Conservation (phyloP, 176 grass and related monocot species). For the Rhipidocladum racemiflorum region DNA sequence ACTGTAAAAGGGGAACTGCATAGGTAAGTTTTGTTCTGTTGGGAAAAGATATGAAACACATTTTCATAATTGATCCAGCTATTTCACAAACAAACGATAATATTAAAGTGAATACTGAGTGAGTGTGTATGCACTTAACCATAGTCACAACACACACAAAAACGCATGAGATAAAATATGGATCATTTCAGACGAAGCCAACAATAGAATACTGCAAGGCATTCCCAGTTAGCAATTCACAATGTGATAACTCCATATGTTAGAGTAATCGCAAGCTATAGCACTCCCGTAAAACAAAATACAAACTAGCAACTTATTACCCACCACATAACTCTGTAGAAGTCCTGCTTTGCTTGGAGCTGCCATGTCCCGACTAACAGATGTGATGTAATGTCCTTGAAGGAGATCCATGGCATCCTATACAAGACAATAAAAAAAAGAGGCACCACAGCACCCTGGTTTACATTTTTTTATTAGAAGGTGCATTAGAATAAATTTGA, state of each 20-base stretch:
- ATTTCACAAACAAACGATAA: not conserved
- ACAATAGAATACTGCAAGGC: constrained; percentile 1
- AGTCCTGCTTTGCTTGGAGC: constrained; percentile 61
- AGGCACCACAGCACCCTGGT: not conserved
- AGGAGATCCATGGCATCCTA: constrained; percentile 98
- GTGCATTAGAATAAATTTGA: constrained; percentile 6
- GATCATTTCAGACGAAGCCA: not conserved
- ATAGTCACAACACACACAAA: too few species aligned
- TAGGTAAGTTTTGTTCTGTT: constrained; percentile 8
- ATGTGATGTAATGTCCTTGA: constrained; percentile 84
- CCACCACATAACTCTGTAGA: constrained; percentile 78
- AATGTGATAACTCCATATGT: not conserved
- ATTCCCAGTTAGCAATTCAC: constrained; percentile 4
- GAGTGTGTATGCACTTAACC: not conserved
- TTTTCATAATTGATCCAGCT: not conserved
- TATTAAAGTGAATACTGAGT: not conserved
- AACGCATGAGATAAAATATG: too few species aligned
- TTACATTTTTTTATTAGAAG: not conserved
- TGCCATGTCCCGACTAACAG: constrained; percentile 73
- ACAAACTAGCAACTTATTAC: constrained; percentile 33
- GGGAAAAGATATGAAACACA: not conserved
- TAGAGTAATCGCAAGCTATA: constrained; percentile 2
- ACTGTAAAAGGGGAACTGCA: constrained; percentile 44
- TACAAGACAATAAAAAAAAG: constrained; percentile 31
- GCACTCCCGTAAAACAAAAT: not conserved